Evolutionary conservation across 2,329 filamentous ascomycete species (phyloP).

Genomic region (Aspergillus thermomutatus): DNA sequence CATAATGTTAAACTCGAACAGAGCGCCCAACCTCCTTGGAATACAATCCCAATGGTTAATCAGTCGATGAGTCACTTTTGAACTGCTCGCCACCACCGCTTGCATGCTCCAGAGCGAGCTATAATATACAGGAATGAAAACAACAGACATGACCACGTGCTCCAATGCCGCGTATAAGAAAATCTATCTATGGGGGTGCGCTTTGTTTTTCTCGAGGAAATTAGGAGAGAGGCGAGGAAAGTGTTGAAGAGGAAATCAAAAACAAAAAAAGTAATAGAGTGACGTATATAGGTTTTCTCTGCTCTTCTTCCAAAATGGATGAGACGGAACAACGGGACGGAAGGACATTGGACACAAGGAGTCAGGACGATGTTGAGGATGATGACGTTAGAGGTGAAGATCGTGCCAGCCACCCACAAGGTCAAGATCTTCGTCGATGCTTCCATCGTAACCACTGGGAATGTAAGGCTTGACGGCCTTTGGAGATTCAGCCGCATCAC

Average conservation of each 20-base stretch:
- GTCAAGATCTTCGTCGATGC: conserved; percentile 69
- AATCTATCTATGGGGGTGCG: conserved; percentile 14
- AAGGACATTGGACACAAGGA: conserved; percentile 11
- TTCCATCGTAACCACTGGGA: conserved; percentile 50
- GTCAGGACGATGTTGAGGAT: not conserved
- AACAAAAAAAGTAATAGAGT: conserved; percentile 1
- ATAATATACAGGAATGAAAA: conserved; percentile 23
- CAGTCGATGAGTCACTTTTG: conserved; percentile 19
- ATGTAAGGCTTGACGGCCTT: conserved; percentile 32
- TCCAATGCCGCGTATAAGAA: conserved; percentile 11
- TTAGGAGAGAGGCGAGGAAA: conserved; percentile 6
- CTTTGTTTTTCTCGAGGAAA: conserved; percentile 1
- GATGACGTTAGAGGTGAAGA: conserved; percentile 53
- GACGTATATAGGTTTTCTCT: not conserved
- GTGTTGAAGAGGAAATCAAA: conserved; percentile 1
- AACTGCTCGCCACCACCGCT: conserved; percentile 14
- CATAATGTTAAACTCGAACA: not conserved
- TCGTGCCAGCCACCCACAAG: conserved; percentile 92
- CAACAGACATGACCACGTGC: conserved; percentile 9
- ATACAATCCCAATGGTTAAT: conserved; percentile 9
- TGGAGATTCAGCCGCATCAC: conserved; percentile 27
- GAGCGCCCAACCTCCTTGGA: conserved; percentile 7
- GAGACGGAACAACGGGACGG: conserved; percentile 17
- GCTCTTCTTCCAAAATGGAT: conserved; percentile 7
- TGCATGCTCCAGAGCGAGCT: conserved; percentile 11